Base-by-base conservation (phyloP, 805 yeast genomes). In the Metschnikowia amazonensis region DNA sequence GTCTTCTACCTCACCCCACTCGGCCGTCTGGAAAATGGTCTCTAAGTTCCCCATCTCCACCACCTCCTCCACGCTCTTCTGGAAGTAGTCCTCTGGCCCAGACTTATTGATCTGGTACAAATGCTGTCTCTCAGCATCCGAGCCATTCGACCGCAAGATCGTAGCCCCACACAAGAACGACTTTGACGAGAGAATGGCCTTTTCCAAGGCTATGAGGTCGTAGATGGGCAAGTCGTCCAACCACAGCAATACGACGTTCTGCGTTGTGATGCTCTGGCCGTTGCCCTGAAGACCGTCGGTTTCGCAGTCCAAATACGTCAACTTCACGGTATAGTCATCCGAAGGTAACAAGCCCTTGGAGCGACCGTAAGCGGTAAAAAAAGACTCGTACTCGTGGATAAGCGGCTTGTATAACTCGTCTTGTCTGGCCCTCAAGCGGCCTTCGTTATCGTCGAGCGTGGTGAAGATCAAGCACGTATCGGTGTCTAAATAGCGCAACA, bases 1-100 rank as follows among this genome's bases (percentile, higher is more conserved):
- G 60, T 94, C 99, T 67, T 94, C 98, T 20, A 92, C 98, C 65
- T 92, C 97, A 27, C 99, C 99, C 99, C 99, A 94, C 59, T 82
- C 77, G 18, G 80, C 81, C 29, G 95, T 86, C 67, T 94, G 99
- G 65, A 79, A 79, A 28, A 84, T 81, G 11, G 83, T 82, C 60
- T 94, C 99, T 57, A 94, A 71, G 46, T 85, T 82, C 8, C 89
- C 89, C 47, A 85, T 77, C 57, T 80, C 80, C 1, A 90, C 84
- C 32, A 92, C 75, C 50, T 88, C 86, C 44, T 84, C 89, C 14
- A 86, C 66, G 2, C 80, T 52, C 43, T 76, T 64, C 43, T 68
- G 64, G 66, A 56, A 69, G 51, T 60, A 59, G 54, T 60, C 65
- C 2, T 59, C 63, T 2, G 55, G 54, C 30, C 59, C 47, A 41